A percentile compares a stretch with the other conserved stretches of the same genome.
These are phyloP conservation scores for Teratosphaeria gauchensis DNA, from an alignment of 2,329 filamentous ascomycete genomes.

Conservation along the genomic window DNA sequence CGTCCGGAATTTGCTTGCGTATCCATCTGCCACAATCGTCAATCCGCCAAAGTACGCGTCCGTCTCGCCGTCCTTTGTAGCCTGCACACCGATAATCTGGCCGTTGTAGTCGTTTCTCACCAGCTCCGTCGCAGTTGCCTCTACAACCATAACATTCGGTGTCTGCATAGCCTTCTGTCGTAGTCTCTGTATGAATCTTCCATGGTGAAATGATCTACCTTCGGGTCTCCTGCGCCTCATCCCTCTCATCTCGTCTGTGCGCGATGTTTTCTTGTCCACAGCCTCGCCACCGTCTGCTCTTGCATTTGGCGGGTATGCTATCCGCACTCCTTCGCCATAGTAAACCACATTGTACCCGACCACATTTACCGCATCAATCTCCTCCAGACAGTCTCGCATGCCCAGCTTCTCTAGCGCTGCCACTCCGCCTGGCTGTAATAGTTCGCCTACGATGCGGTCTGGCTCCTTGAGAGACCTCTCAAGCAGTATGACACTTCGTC, in stretches of 20 bases:
- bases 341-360: constrained; percentile 84
- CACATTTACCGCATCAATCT: constrained; percentile 74
- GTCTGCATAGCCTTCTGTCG: constrained; percentile 64
- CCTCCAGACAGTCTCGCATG: constrained; percentile 71
- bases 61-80: constrained; percentile 48
- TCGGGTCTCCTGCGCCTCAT: constrained; percentile 46
- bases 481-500: constrained; percentile 79
- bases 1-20: constrained; percentile 84
- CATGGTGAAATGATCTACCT: constrained; percentile 85
- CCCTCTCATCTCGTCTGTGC: constrained; percentile 20
- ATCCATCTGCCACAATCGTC: constrained; percentile 86
- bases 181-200: constrained; percentile 78
- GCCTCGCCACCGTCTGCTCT: constrained; percentile 25
- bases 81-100: constrained; percentile 75
- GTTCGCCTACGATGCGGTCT: constrained; percentile 89
- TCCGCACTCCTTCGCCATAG: constrained; percentile 59
- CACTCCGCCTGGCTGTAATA: constrained; percentile 87
- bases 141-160: constrained; percentile 79
- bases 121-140: constrained; percentile 73
- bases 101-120: constrained; percentile 59
- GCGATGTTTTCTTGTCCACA: constrained; percentile 22
- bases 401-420: constrained; percentile 70
- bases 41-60: constrained; percentile 80
- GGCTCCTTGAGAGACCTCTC: constrained; percentile 87
- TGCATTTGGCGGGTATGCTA: constrained; percentile 66